A percentile compares a stretch with the other conserved stretches of the same genome.
Conservation (phyloP, 179 eudicot genomes). For the Monotropa hypopitys region DNA sequence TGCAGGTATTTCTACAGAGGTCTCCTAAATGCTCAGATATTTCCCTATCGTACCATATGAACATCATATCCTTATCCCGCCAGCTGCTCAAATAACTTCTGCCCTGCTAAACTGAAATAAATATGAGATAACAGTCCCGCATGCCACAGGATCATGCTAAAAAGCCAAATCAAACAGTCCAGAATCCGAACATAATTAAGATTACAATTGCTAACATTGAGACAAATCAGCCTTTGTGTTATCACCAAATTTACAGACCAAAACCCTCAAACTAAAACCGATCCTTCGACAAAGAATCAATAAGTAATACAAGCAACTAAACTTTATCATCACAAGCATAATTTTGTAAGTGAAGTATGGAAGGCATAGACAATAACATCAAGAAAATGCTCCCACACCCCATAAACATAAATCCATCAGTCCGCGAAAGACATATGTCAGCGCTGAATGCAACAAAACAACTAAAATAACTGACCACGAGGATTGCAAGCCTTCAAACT, state of each 20-base stretch:
- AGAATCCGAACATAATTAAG: not conserved
- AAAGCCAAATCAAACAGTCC: not conserved
- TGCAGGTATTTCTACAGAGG: slow-evolving; percentile 15
- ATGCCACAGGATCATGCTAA: slow-evolving; percentile 20
- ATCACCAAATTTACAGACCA: not conserved
- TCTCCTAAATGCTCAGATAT: slow-evolving; percentile 27
- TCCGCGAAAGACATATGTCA: not conserved
- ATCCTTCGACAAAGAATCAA: not conserved
- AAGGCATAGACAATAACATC: not conserved
- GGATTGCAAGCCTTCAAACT: no score
- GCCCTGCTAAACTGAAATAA: slow-evolving; percentile 48
- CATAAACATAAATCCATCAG: not conserved
- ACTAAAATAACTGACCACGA: not conserved
- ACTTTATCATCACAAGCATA: not conserved
- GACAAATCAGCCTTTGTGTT: not conserved
- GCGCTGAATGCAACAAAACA: not conserved
- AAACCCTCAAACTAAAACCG: not conserved
- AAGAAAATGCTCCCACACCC: not conserved
- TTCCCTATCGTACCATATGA: slow-evolving; percentile 57
- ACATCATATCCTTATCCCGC: slow-evolving; percentile 35
- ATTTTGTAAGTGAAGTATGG: not conserved
- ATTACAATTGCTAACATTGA: not conserved
- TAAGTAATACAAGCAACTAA: not conserved
- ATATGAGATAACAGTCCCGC: slow-evolving; percentile 38
- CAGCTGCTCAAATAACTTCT: slow-evolving; percentile 47